Percentiles rank a stretch among this genome's conserved stretches.
Conservation (phyloP, 441 rosid species). For the Arabidopsis lyrata region DNA sequence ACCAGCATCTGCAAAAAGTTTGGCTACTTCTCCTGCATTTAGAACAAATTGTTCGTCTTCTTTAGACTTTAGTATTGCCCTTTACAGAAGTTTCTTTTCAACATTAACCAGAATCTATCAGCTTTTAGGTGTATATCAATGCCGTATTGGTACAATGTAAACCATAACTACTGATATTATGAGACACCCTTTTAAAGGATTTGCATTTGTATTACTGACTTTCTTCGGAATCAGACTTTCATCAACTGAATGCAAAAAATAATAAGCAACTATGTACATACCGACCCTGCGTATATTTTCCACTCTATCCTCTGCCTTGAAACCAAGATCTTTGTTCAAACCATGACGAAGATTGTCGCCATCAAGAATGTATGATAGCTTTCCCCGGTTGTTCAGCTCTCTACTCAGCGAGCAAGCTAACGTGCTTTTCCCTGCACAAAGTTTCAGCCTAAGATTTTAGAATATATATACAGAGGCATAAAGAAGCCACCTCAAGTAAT, state of each 20-base stretch:
- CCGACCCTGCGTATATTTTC: slow-evolving; percentile 94
- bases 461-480: slow-evolving; percentile 5
- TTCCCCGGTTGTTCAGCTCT: slow-evolving; percentile 71
- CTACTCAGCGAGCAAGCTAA: slow-evolving; percentile 79
- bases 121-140: not conserved
- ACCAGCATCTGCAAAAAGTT: slow-evolving; percentile 92
- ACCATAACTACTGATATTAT: not conserved
- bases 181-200: not conserved
- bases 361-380: slow-evolving; percentile 79
- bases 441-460: not conserved
- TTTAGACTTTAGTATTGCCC: not conserved
- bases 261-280: slow-evolving; percentile 46
- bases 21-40: slow-evolving; percentile 81
- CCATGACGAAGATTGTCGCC: slow-evolving; percentile 94
- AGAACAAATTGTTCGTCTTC: not conserved
- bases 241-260: not conserved
- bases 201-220: not conserved
- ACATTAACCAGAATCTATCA: not conserved
- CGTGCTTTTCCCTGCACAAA: slow-evolving; percentile 81
- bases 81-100: not conserved
- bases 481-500: slow-evolving; percentile 2
- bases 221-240: slow-evolving; percentile 9
- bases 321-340: slow-evolving; percentile 81
- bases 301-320: slow-evolving; percentile 84
- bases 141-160: not conserved